Conservation (phyloP, 2,329 filamentous ascomycete genomes). For the Colletotrichum magnum region DNA sequence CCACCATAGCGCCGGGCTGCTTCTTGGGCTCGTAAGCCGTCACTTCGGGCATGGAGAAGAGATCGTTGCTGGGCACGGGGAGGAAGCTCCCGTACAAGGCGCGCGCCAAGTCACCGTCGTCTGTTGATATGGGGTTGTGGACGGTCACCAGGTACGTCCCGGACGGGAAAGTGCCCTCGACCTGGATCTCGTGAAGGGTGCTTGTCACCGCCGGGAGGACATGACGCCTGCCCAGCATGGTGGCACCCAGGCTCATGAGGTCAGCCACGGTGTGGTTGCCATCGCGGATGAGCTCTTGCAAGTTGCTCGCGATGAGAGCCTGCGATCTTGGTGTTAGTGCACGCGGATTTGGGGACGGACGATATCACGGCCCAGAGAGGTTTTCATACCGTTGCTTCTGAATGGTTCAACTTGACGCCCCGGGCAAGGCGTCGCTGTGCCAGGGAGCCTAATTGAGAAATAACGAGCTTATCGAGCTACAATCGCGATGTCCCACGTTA, state of each 20-base stretch:
- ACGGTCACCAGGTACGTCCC: slow-evolving; percentile 97
- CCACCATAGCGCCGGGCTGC: slow-evolving; percentile 85
- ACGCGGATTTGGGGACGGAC: not conserved
- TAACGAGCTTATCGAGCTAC: slow-evolving; percentile 95
- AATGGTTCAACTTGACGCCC: slow-evolving; percentile 90
- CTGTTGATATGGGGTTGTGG: slow-evolving; percentile 87
- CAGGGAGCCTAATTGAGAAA: slow-evolving; percentile 88
- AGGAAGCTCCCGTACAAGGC: slow-evolving; percentile 94
- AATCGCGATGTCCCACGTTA: slow-evolving; percentile 38
- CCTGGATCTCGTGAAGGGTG: slow-evolving; percentile 87
- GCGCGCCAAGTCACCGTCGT: slow-evolving; percentile 88
- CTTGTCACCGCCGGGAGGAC: slow-evolving; percentile 86
- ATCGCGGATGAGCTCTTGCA: slow-evolving; percentile 98
- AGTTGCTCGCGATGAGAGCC: slow-evolving; percentile 87
- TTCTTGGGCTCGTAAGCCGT: slow-evolving; percentile 76
- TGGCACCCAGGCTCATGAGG: slow-evolving; percentile 91
- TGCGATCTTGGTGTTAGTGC: slow-evolving; percentile 48
- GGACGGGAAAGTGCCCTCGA: slow-evolving; percentile 92
- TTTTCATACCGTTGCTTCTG: slow-evolving; percentile 80
- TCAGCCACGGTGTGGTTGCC: slow-evolving; percentile 92
- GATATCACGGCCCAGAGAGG: not conserved
- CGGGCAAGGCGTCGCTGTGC: slow-evolving; percentile 90
- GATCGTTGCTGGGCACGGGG: slow-evolving; percentile 77
- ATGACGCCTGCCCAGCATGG: slow-evolving; percentile 93
- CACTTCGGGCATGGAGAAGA: slow-evolving; percentile 77